A percentile compares a stretch with the other conserved stretches of the same genome.
These are phyloP conservation scores for Penicillium concentricum DNA, from an alignment of 2,329 filamentous ascomycete species.

Conservation along the genomic window DNA sequence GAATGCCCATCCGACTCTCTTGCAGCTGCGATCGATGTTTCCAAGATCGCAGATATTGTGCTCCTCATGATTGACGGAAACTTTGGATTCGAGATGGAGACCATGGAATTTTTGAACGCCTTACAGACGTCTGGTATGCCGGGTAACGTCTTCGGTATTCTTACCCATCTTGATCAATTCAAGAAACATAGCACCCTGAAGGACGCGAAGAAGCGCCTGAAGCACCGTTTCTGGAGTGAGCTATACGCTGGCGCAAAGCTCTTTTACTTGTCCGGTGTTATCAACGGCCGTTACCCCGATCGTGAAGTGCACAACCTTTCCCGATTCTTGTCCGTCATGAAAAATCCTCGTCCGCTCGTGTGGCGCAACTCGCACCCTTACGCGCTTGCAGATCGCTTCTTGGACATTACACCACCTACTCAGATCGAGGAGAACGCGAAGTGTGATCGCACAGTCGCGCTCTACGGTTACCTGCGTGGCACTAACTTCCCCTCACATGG, in stretches of 20 bases:
- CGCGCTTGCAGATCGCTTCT: conserved; percentile 85
- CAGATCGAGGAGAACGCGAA: conserved; percentile 84
- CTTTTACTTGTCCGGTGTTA: conserved; percentile 93
- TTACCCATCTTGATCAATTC: conserved; percentile 95
- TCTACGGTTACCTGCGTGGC: conserved; percentile 91
- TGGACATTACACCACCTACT: conserved; percentile 92
- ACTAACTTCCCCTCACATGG: conserved; percentile 88
- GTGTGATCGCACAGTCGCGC: conserved; percentile 83
- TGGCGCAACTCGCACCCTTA: conserved; percentile 98
- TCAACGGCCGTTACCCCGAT: conserved; percentile 95
- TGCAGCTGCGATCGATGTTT: conserved; percentile 93
- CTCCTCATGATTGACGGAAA: conserved; percentile 98
- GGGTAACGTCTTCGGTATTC: conserved; percentile 94
- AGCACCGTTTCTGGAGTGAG: conserved; percentile 95
- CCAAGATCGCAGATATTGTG: conserved; percentile 96
- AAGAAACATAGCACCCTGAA: conserved; percentile 88
- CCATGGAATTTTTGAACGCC: conserved; percentile 97
- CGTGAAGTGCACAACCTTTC: conserved; percentile 94
- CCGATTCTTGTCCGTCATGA: conserved; percentile 96
- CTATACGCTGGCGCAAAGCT: conserved; percentile 95
- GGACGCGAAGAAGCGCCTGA: conserved; percentile 92
- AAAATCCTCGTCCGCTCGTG: conserved; percentile 91
- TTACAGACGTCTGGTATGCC: conserved; percentile 95
- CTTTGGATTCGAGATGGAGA: conserved; percentile 99
- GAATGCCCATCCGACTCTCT: conserved; percentile 94